Evolutionary conservation across 208 protist species (phyloP), one percentile per base, ranked within the genome.

Genomic region (Acanthamoeba lenticulata): DNA sequence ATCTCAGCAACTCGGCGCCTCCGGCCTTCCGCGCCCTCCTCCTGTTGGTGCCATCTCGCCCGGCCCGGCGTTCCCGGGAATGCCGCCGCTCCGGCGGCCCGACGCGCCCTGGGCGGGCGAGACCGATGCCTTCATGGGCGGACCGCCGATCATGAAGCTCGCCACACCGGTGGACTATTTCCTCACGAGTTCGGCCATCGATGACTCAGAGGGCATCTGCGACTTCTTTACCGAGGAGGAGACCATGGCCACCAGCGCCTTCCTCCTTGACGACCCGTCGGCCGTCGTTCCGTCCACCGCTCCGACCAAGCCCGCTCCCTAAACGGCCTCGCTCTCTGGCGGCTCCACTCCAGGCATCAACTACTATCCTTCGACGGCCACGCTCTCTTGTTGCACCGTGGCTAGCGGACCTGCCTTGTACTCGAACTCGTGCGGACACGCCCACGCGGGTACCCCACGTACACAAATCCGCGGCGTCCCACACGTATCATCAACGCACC

Each of bases 171-270:
- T 89, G 21, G 79, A 89, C 79, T 89, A 89, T 34, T 89, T 65
- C 47, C 79, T 89, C 45, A 89, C 45, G 19, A 65, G 45, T 42
- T 65, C 79, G 15, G 79, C 45, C 29, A 89, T 89, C 19, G 79
- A 62, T n/a, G 79, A 89, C 9, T 52, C 42, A 27, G 79, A 89
- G 36, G 79, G 79, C 49, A 89, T 89, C 45, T 65, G 45, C 42
- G 79, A 89, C 49, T 89, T 89, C 49, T 89, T 89, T 44, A 89
- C 79, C 5, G 79, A 89, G 79, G 79, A 89, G 49, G 79, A 89
- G 79, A 62, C 79, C 79, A 36, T 62, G n/a, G 79, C 29, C 42
- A 89, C 79, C 1, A 65, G 15, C 47, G 29, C 79, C 79, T 65
- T 62, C n/a, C 49, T 62, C 34, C 49, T 62, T 44, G 79, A 52